Conservation (phyloP, 257 asterid genomes). For the Rauvolfia tetraphylla region DNA sequence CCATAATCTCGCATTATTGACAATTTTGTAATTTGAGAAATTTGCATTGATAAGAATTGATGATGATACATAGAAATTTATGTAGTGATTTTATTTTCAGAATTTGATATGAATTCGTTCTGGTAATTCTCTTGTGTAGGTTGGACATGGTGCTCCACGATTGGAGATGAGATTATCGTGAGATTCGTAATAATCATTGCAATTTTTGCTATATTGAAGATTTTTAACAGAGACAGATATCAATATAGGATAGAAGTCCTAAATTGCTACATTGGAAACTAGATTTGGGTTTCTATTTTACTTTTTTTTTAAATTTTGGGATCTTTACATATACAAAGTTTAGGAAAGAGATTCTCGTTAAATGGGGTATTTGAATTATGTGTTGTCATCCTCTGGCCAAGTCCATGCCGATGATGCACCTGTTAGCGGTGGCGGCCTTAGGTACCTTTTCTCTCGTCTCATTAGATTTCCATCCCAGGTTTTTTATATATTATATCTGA, state of each 20-base stretch:
- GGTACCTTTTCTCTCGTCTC: conserved; percentile 40
- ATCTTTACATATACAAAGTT: not conserved
- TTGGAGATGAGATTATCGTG: conserved; percentile 4
- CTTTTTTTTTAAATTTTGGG: not conserved
- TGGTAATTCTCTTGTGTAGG: not conserved
- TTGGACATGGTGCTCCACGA: not conserved
- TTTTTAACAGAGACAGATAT: not conserved
- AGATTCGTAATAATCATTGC: not conserved
- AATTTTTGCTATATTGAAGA: not conserved
- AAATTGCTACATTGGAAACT: not conserved
- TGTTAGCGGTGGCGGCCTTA: conserved; percentile 93
- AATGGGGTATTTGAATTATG: conserved; percentile 92
- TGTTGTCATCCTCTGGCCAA: conserved; percentile 67
- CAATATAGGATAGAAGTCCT: not conserved
- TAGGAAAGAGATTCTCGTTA: not conserved
- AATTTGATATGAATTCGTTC: not conserved
- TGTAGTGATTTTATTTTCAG: not conserved
- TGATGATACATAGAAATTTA: not conserved
- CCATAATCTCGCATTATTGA: not conserved
- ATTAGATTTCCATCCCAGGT: not conserved
- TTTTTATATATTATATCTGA: not conserved
- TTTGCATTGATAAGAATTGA: not conserved
- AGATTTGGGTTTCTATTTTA: not conserved
- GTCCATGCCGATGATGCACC: conserved; percentile 68
- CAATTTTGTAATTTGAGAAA: not conserved